These are phyloP conservation scores for Aspergillus fischeri DNA, from an alignment of 2,329 filamentous ascomycete genomes.

Conservation along the genomic window DNA sequence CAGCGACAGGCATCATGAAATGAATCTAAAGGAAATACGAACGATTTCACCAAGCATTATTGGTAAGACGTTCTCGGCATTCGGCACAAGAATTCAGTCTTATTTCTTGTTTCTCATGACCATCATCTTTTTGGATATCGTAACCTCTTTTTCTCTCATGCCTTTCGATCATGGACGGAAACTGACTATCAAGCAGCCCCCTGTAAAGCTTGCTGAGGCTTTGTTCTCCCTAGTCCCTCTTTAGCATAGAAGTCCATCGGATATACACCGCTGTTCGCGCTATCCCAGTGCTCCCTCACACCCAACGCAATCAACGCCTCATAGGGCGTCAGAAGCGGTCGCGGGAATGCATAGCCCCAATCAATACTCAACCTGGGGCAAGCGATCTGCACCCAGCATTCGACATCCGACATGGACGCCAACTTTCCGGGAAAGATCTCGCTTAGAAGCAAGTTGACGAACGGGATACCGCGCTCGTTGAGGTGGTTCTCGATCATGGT, in stretches of 20 bases:
- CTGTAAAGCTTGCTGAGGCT: conserved; percentile 29
- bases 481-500: conserved; percentile 77
- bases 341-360: conserved; percentile 94
- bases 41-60: background rate
- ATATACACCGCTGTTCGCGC: conserved; percentile 63
- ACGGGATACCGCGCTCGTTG: conserved; percentile 67
- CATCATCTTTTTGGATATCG: background rate
- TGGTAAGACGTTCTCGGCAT: background rate
- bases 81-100: background rate
- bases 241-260: conserved; percentile 98
- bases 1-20: background rate
- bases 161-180: background rate
- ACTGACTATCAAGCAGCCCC: conserved; percentile 10
- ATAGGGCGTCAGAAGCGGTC: conserved; percentile 86
- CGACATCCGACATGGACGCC: conserved; percentile 87
- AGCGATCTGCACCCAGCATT: conserved; percentile 97
- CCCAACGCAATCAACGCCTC: conserved; percentile 90
- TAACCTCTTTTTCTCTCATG: background rate
- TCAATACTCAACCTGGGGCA: conserved; percentile 97
- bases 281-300: conserved; percentile 69
- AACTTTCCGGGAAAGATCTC: conserved; percentile 97
- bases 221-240: conserved; percentile 82
- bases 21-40: background rate
- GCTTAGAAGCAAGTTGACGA: conserved; percentile 78
- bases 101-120: background rate